phyloP scores from a whole-genome alignment of 441 rosid genomes.

The Breynia disticha region DNA sequence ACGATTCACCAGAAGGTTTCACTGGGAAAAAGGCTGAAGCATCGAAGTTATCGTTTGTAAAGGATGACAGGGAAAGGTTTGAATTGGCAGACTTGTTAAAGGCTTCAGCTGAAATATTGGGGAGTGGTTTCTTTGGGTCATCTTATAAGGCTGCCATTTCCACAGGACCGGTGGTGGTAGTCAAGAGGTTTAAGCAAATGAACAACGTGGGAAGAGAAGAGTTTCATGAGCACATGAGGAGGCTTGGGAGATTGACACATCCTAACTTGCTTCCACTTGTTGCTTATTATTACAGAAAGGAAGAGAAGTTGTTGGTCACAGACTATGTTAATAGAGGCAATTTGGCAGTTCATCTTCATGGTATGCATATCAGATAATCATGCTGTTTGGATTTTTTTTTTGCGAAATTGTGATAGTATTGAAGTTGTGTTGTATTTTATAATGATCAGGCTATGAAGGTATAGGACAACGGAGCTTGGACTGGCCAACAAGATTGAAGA shows the following conservation, averaged over 20 bases:
- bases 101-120: conserved; percentile 86
- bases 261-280: conserved; percentile 57
- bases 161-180: conserved; percentile 46
- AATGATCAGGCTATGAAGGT: conserved; percentile 42
- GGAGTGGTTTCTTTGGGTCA: conserved; percentile 84
- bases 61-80: conserved; percentile 50
- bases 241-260: conserved; percentile 63
- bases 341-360: conserved; percentile 76
- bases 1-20: conserved; percentile 10
- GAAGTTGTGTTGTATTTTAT: background rate
- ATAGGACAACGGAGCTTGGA: conserved; percentile 43
- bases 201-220: conserved; percentile 71
- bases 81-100: conserved; percentile 67
- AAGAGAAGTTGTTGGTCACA: conserved; percentile 76
- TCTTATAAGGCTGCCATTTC: conserved; percentile 62
- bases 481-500: conserved; percentile 60
- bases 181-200: conserved; percentile 86
- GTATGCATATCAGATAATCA: conserved; percentile 20
- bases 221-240: conserved; percentile 74
- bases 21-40: conserved; percentile 22
- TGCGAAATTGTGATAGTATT: background rate
- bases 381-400: background rate
- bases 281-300: conserved; percentile 81
- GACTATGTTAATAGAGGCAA: conserved; percentile 51
- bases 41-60: conserved; percentile 44